phyloP scores from a whole-genome alignment of 306 rosid species.

The Citrullus mucosospermus region DNA sequence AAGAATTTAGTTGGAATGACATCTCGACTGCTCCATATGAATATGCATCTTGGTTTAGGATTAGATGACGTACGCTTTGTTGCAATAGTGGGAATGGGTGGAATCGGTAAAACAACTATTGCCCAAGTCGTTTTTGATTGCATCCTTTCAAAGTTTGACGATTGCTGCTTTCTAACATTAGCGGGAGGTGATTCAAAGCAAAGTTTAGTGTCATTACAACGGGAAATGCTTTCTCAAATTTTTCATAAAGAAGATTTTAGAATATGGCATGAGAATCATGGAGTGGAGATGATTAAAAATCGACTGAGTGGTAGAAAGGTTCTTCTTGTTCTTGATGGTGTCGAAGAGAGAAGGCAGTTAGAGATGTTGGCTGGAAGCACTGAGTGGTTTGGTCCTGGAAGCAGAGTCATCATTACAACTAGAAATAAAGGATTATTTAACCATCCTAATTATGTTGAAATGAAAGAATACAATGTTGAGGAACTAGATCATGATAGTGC shows the following conservation, averaged over 20 bases:
- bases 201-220: not conserved
- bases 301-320: not conserved
- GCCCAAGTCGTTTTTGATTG: not conserved
- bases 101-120: constrained; percentile 9
- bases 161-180: constrained; percentile 5
- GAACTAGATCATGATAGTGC: not conserved
- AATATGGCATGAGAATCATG: not conserved
- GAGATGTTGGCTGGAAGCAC: not conserved
- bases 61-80: not conserved
- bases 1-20: not conserved
- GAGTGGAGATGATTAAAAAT: not conserved
- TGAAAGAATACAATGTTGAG: not conserved
- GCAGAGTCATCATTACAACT: not conserved
- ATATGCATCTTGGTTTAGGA: not conserved
- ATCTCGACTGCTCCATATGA: not conserved
- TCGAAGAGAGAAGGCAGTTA: not conserved
- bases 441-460: not conserved
- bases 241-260: not conserved
- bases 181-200: not conserved
- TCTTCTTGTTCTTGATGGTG: not conserved
- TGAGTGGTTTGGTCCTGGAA: not conserved
- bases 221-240: not conserved
- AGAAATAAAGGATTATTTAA: not conserved
- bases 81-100: constrained; percentile 18
- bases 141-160: not conserved